Evolutionary conservation across 1,284 basidiomycete genomes (phyloP).

Genomic region (Cutaneotrichosporon mucoides): DNA sequence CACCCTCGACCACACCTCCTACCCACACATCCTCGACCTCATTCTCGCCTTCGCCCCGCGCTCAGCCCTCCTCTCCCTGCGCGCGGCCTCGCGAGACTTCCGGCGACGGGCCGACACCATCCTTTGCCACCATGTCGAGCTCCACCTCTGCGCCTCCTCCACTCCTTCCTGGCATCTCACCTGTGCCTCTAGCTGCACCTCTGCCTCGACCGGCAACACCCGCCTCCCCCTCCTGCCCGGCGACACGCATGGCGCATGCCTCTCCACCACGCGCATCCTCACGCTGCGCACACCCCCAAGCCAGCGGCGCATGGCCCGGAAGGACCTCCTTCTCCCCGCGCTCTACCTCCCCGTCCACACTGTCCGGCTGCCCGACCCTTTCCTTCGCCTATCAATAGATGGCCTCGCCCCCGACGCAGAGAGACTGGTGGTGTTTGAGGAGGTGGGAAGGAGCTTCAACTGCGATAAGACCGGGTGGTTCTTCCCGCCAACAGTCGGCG

Average conservation of each 20-base stretch:
- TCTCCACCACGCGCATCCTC: neutral
- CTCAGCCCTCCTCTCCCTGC: neutral
- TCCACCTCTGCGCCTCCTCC: neutral
- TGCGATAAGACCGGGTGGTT: conserved; percentile 6
- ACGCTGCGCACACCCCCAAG: neutral
- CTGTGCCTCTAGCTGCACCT: neutral
- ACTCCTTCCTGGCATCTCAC: neutral
- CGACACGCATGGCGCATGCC: neutral
- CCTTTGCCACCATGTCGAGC: neutral
- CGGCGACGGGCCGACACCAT: neutral
- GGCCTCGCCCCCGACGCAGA: neutral
- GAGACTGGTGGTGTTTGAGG: neutral
- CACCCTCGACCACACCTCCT: conserved; percentile 4
- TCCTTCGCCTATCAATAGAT: neutral
- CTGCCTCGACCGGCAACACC: no score
- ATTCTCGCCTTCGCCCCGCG: neutral
- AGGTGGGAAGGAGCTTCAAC: neutral
- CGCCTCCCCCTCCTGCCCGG: neutral
- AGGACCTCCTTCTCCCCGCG: neutral
- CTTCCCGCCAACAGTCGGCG: neutral
- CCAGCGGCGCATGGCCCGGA: neutral
- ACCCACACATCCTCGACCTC: conserved; percentile 4
- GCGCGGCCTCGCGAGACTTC: neutral
- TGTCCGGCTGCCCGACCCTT: neutral
- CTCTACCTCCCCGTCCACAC: neutral